phyloP scores from a whole-genome alignment of 2,329 filamentous ascomycete species.

The Venturia carpophila region DNA sequence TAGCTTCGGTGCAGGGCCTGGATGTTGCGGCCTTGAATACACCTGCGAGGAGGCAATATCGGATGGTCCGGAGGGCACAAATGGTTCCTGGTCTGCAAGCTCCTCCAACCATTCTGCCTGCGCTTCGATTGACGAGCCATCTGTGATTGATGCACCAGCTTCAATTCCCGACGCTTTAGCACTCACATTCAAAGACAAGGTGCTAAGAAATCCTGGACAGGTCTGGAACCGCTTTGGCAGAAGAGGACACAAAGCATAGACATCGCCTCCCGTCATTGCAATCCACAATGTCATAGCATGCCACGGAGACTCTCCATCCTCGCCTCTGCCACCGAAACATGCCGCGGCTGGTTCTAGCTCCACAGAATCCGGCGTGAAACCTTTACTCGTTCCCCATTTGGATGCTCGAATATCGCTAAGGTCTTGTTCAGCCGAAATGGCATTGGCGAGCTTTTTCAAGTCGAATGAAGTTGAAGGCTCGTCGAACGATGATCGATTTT shows the following conservation, averaged over 20 bases:
- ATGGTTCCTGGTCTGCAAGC: constrained; percentile 47
- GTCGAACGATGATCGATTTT: constrained; percentile 81
- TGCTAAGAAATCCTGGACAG: constrained; percentile 7
- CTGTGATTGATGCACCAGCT: constrained; percentile 39
- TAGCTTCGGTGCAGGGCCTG: constrained; percentile 50
- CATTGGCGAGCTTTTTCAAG: constrained; percentile 80
- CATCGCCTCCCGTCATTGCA: constrained; percentile 87
- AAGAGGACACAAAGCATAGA: constrained; percentile 88
- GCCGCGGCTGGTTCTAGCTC: constrained; percentile 93
- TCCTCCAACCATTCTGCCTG: constrained; percentile 53
- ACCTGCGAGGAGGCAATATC: constrained; percentile 43
- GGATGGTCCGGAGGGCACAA: constrained; percentile 32
- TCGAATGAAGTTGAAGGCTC: constrained; percentile 77
- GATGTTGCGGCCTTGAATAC: constrained; percentile 47
- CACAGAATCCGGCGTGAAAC: constrained; percentile 79
- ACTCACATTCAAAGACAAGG: constrained; percentile 15
- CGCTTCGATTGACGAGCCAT: constrained; percentile 39
- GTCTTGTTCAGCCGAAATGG: constrained; percentile 72
- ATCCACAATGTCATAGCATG: constrained; percentile 94
- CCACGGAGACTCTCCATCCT: constrained; percentile 61
- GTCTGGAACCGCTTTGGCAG: constrained; percentile 61
- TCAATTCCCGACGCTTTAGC: constrained; percentile 29
- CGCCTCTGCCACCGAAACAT: constrained; percentile 68
- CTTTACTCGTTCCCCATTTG: constrained; percentile 63
- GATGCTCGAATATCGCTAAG: constrained; percentile 57